A percentile compares a stretch with the other conserved stretches of the same genome.
Evolutionary conservation across 2,329 filamentous ascomycete genomes (phyloP).

Genomic region (Botrytis medusae): DNA sequence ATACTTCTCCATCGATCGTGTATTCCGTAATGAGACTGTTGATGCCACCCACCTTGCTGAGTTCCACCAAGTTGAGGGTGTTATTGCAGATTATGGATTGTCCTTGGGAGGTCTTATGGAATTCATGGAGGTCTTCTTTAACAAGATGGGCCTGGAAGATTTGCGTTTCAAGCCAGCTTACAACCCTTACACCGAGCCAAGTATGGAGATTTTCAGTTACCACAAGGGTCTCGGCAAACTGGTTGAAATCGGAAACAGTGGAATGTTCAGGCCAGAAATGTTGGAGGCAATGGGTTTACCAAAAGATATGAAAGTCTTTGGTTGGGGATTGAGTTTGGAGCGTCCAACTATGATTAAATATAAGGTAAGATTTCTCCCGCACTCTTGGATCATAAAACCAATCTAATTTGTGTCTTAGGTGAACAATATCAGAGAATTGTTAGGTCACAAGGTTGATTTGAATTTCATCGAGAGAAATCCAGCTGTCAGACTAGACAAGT

Average conservation of each 20-base stretch:
- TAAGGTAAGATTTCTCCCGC: conserved; percentile 30
- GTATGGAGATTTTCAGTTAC: conserved; percentile 97
- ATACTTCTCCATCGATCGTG: conserved; percentile 97
- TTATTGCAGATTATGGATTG: conserved; percentile 94
- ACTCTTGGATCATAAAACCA: conserved; percentile 12
- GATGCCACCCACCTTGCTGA: conserved; percentile 96
- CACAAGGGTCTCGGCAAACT: conserved; percentile 87
- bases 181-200: conserved; percentile 92
- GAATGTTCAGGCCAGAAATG: conserved; percentile 99
- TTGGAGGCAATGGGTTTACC: conserved; percentile 91
- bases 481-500: conserved; percentile 69
- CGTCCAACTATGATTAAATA: conserved; percentile 77
- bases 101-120: conserved; percentile 90
- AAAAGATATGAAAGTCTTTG: conserved; percentile 88
- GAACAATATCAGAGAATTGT: conserved; percentile 53
- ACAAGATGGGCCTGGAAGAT: conserved; percentile 85
- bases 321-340: conserved; percentile 89
- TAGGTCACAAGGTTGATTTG: conserved; percentile 94
- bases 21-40: conserved; percentile 97
- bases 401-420: conserved; percentile 43
- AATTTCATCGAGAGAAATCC: conserved; percentile 90
- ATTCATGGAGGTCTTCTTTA: conserved; percentile 95
- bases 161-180: conserved; percentile 97
- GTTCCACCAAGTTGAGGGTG: conserved; percentile 98
- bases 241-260: conserved; percentile 96